Conservation (phyloP, 139 green algal genomes). For the Closterium sp. region DNA sequence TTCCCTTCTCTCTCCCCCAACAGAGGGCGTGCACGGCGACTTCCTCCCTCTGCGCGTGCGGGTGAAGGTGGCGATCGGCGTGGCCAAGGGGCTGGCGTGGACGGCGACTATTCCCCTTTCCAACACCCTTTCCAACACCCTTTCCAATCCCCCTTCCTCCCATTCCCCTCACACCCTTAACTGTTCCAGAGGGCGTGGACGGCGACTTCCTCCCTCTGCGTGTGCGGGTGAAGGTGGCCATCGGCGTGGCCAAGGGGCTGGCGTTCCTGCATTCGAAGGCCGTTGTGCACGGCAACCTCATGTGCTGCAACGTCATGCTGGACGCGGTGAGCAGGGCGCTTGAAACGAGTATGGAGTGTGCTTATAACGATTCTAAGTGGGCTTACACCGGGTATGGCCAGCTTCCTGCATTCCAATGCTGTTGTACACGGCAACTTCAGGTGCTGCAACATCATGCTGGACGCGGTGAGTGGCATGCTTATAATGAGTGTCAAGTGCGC, state of each 20-base stretch:
- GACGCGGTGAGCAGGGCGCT: neutral
- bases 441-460: too few species aligned
- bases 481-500: too few species aligned
- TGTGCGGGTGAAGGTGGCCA: neutral
- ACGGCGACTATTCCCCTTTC: too few species aligned
- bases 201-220: neutral
- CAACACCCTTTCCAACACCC: too few species aligned
- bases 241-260: neutral
- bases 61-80: neutral
- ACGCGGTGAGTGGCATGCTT: too few species aligned
- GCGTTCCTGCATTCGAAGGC: neutral
- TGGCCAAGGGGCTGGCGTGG: neutral
- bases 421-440: too few species aligned
- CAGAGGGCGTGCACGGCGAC: neutral
- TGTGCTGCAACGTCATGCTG: neutral
- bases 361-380: too few species aligned
- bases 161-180: too few species aligned
- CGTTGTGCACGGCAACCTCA: neutral
- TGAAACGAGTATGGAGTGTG: neutral
- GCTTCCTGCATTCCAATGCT: too few species aligned
- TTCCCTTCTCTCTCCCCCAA: too few species aligned
- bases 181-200: neutral
- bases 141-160: too few species aligned
- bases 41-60: neutral
- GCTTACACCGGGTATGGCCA: too few species aligned